phyloP scores from a whole-genome alignment of 2,329 filamentous ascomycete species.

The Exophiala bonariae region DNA sequence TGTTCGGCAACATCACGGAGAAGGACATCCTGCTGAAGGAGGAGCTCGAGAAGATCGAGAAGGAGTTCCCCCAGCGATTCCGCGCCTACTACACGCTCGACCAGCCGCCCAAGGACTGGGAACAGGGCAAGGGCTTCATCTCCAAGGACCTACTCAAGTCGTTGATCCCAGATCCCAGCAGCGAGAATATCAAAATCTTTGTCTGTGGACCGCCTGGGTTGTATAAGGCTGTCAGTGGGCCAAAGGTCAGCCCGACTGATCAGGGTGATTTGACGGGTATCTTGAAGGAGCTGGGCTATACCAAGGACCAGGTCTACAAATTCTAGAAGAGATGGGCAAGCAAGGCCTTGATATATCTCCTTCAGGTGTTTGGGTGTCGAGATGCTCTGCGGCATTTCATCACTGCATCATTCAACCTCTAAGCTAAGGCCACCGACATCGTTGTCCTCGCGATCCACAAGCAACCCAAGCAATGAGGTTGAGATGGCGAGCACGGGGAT shows the following conservation, averaged over 20 bases:
- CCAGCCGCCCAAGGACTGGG: constrained; percentile 77
- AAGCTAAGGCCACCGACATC: no score
- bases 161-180: constrained; percentile 88
- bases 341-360: no score
- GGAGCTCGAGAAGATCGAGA: constrained; percentile 84
- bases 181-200: constrained; percentile 91
- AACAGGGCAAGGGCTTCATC: constrained; percentile 75
- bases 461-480: no score
- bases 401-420: no score
- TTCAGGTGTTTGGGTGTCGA: no score
- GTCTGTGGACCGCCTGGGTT: constrained; percentile 90
- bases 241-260: constrained; percentile 87
- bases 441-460: no score
- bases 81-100: constrained; percentile 91
- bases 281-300: constrained; percentile 81
- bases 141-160: constrained; percentile 92
- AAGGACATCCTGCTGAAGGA: constrained; percentile 88
- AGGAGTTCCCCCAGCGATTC: constrained; percentile 93
- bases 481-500: no score
- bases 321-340: constrained; percentile 62
- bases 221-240: constrained; percentile 89
- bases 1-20: constrained; percentile 88
- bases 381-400: no score
- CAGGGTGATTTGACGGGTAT: constrained; percentile 85
- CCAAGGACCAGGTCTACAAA: constrained; percentile 92